A percentile compares a stretch with the other conserved stretches of the same genome.
Conservation (phyloP, 768 basidiomycete species). For the Mycena alexandri region DNA sequence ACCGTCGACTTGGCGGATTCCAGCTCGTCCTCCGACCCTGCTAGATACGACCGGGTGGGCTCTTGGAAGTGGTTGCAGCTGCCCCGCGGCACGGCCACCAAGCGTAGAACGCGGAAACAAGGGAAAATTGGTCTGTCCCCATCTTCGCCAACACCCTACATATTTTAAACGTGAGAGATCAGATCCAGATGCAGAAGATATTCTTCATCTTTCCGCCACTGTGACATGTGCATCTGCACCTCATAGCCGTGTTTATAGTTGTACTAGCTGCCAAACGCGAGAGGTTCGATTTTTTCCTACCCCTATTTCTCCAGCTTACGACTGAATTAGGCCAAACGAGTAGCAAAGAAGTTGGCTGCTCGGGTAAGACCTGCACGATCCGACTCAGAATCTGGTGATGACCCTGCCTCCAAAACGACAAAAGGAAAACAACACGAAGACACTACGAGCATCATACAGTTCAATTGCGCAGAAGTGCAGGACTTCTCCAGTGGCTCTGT, state of each 20-base stretch:
- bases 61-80: conserved; percentile 91
- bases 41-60: conserved; percentile 84
- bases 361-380: conserved; percentile 84
- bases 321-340: conserved; percentile 80
- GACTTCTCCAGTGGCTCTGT: conserved; percentile 91
- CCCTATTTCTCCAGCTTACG: conserved; percentile 23
- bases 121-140: conserved; percentile 76
- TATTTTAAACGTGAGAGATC: conserved; percentile 37
- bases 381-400: conserved; percentile 78
- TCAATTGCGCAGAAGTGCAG: conserved; percentile 92
- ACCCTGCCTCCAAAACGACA: conserved; percentile 50
- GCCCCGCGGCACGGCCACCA: conserved; percentile 86
- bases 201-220: conserved; percentile 77
- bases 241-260: conserved; percentile 81
- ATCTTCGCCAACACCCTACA: conserved; percentile 1
- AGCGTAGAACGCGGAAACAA: conserved; percentile 86
- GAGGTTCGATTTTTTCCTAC: conserved; percentile 65
- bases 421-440: conserved; percentile 71
- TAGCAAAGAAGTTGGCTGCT: conserved; percentile 89
- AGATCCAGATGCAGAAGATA: conserved; percentile 79
- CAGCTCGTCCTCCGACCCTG: conserved; percentile 70
- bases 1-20: conserved; percentile 83
- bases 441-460: conserved; percentile 90
- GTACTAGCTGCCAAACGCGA: conserved; percentile 88
- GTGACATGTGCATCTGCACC: conserved; percentile 89